Evolutionary conservation across 805 yeast species (phyloP), one percentile per base, ranked within the genome.

Genomic region (Schwanniomyces sp.): DNA sequence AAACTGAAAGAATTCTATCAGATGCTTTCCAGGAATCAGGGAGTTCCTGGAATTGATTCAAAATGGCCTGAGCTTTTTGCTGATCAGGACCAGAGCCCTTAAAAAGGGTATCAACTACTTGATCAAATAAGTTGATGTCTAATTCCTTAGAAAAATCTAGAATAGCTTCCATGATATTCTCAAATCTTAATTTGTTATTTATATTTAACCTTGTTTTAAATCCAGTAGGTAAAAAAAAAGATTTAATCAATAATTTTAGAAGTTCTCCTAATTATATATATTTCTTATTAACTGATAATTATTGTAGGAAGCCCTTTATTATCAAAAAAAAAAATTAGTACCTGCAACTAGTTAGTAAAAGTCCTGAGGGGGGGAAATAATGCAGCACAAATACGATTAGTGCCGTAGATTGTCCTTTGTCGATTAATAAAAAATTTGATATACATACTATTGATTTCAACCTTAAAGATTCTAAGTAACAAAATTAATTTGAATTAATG

Each of bases 1-100:
- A 84, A 52, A 74, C 76, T 55, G 91, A 91, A 54, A 94, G 76
- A 50, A 94, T 91, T 66, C 86, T 83, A 60, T 92, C 98, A 29
- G 96, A 94, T 47, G 87, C 81, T 55, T 87, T 89, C 99, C 99
- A 94, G 24, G 97, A 86, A 58, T 92, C 96, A 2, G 94, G 95
- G 66, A 91, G 87, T 52, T 90, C 96, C 68, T 94, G 97, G 66
- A 94, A 91, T 68, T 83, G 81, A 18, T 87, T 85, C 58, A 88
- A 77, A 7, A 86, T 70, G 34, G 76, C 75, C 67, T 85, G 92
- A 8, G 96, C 95, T 53, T 77, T 74, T 51, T 81, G 81, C 57
- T 85, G 91, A n/a, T 72, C 76, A 18, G 95, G 71, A 6, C 62
- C 92, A 4, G 86, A 76, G 3, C 96, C 94, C 48, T 78, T 78